Evolutionary conservation across 306 rosid genomes (phyloP), one percentile per base, ranked within the genome.

Genomic region (Lathyrus sativus): DNA sequence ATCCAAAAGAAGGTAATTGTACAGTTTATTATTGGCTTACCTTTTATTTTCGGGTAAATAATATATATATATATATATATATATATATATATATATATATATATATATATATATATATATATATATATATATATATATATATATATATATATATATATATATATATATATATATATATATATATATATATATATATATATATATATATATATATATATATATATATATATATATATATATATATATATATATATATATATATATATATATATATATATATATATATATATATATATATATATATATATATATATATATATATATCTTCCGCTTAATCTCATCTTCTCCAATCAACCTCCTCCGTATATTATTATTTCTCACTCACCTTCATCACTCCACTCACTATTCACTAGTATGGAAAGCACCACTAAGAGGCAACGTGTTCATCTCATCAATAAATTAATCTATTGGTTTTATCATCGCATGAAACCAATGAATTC

Each of bases 391-490:
- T 45, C 19, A 45, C 54, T 15, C 24, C 4, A 48, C 55, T 15
- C 10, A 48, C 10, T 7, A 15, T 8, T 22, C 55, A 44, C 50
- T 15, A 0, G 51, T 74, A 83, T 76, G 86, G 86, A 53, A 73
- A 78, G 69, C 65, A 64, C 17, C 26, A 51, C 60, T 72, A 70
- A 77, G 39, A 54, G 45, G 60, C 91, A 80, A 59, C 85, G 70
- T 60, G 48, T 58, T 62, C 22, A 45, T 74, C 65, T 92, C n/a
- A 73, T 78, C 26, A 65, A 44, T 57, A 92, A 92, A 74, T 65
- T 92, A 44, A 73, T 8, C n/a, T 83, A n/a, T n/a, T 49, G 9
- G 10, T 49, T 2, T 51, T 87, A 35, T 67, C 87, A 9, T 76
- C 90, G 2, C 63, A 57, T 59, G 82, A 80, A 67, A 38, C 33